These are phyloP conservation scores for Hansenula anomala DNA, from an alignment of 1,139 yeast species.

Conservation along the genomic window DNA sequence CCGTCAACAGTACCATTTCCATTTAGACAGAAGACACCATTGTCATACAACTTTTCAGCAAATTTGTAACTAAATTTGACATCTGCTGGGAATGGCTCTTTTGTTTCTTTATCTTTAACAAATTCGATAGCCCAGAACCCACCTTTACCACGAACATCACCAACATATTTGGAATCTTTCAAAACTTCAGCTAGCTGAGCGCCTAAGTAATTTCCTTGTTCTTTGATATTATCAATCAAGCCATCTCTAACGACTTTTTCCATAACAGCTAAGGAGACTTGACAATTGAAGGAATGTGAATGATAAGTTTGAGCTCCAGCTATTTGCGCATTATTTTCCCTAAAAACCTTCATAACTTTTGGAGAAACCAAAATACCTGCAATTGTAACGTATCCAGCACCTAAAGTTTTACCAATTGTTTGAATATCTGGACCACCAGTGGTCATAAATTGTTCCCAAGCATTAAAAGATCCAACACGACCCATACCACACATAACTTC, in stretches of 20 bases:
- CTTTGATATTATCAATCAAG: conserved; percentile 44
- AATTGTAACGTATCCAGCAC: conserved; percentile 58
- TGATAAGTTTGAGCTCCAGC: conserved; percentile 58
- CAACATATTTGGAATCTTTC: conserved; percentile 35
- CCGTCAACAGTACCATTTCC: conserved; percentile 39
- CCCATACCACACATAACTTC: conserved; percentile 70
- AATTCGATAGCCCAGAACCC: conserved; percentile 58
- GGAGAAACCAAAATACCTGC: conserved; percentile 57
- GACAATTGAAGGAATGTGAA: conserved; percentile 57
- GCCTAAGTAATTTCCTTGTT: conserved; percentile 47
- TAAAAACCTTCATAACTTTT: conserved; percentile 29
- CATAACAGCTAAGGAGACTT: conserved; percentile 56
- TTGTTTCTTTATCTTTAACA: conserved; percentile 44
- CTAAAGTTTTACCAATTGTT: conserved; percentile 60
- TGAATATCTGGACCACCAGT: conserved; percentile 55
- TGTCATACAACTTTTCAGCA: conserved; percentile 29
- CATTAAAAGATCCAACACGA: conserved; percentile 45
- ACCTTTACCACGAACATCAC: conserved; percentile 59
- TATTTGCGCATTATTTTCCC: conserved; percentile 35
- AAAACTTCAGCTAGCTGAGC: conserved; percentile 31
- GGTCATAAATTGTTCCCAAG: conserved; percentile 47
- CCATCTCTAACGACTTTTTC: conserved; percentile 40
- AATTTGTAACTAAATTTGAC: conserved; percentile 27
- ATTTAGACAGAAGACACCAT: conserved; percentile 43
- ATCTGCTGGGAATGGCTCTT: conserved; percentile 38